These are phyloP conservation scores for Berberis thunbergii DNA, from an alignment of 164 flowering plant genomes.

Conservation along the genomic window DNA sequence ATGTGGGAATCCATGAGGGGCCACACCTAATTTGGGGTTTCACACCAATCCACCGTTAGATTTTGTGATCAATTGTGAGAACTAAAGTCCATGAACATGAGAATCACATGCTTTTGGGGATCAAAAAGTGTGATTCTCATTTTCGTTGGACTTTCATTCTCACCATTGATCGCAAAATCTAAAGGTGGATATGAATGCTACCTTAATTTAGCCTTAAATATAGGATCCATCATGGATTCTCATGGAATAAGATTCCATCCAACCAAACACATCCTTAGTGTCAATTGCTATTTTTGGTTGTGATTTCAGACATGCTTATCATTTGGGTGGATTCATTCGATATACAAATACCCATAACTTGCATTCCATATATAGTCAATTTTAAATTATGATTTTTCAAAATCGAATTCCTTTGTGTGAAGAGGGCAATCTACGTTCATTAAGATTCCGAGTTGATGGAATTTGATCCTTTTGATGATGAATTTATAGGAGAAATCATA, in stretches of 20 bases:
- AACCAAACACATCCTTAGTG: too few species aligned
- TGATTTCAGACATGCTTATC: background rate
- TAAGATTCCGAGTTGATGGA: conserved; percentile 13
- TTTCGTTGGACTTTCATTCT: too few species aligned
- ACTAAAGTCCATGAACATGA: too few species aligned
- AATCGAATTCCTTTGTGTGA: background rate
- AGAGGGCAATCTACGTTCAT: background rate
- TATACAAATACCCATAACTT: background rate
- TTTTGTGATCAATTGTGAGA: too few species aligned
- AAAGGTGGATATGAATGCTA: too few species aligned
- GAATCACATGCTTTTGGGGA: too few species aligned
- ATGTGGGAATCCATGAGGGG: background rate
- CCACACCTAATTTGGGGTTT: too few species aligned
- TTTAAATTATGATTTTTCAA: background rate
- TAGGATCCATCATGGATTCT: too few species aligned
- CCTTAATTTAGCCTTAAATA: too few species aligned
- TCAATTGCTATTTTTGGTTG: background rate
- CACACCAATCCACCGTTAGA: background rate
- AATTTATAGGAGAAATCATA: conserved; percentile 25
- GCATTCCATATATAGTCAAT: background rate
- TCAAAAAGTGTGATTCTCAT: too few species aligned
- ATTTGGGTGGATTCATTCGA: background rate
- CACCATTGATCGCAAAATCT: too few species aligned
- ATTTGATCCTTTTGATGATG: conserved; percentile 21
- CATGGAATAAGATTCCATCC: too few species aligned